phyloP scores from a whole-genome alignment of 2,329 filamentous ascomycete genomes.

The Teratosphaeria viscida region DNA sequence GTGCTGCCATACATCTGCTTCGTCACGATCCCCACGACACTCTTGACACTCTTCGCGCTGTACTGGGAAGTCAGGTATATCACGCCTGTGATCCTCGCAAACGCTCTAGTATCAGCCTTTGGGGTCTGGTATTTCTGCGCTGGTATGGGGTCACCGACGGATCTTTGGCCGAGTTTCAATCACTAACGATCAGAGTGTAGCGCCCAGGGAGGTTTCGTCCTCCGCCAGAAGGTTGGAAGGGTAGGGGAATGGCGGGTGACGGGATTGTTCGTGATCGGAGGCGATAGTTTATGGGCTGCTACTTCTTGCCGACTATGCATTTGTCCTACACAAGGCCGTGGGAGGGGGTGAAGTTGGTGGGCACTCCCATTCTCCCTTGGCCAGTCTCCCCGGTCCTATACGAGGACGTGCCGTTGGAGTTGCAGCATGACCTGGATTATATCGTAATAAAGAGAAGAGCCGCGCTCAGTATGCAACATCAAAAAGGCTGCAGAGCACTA shows the following conservation, averaged over 20 bases:
- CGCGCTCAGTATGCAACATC: neutral
- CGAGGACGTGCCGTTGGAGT: too few species aligned
- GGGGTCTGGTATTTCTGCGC: neutral
- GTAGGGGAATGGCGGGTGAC: neutral
- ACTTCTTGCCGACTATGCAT: neutral
- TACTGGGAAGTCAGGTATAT: neutral
- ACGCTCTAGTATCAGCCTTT: neutral
- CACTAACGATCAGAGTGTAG: neutral
- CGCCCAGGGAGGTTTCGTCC: neutral
- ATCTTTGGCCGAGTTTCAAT: neutral
- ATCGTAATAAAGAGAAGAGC: too few species aligned
- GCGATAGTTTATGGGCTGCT: neutral
- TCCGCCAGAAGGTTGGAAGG: neutral
- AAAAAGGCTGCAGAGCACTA: too few species aligned
- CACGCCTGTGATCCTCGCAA: neutral
- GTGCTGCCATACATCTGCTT: neutral
- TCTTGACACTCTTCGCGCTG: neutral
- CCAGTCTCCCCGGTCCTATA: too few species aligned
- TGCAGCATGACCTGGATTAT: too few species aligned
- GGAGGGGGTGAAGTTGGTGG: too few species aligned
- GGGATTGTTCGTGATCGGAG: neutral
- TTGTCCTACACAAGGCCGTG: neutral
- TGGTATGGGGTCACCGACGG: neutral
- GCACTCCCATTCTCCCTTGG: too few species aligned
- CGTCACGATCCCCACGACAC: neutral